Evolutionary conservation across 495 filamentous ascomycete species (phyloP), one percentile per base, ranked within the genome.

Genomic region (Aspergillus incahuasiensis): DNA sequence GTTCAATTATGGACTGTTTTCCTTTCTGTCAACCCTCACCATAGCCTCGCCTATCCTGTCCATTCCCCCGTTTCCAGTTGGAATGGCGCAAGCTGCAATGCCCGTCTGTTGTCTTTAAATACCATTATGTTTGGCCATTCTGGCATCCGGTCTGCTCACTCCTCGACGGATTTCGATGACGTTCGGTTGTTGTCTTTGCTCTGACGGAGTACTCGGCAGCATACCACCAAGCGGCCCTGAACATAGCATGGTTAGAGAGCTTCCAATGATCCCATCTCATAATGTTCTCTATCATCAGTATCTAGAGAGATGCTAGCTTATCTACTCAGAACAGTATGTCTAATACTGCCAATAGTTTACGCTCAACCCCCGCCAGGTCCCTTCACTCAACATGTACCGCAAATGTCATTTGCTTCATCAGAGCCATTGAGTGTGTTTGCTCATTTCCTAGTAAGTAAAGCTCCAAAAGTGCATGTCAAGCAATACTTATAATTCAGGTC

Each of bases 361-460:
- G 6, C 54, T 32, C 54, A 56, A 30, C 21, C 38, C 16, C 38
- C 54, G 30, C 35, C 54, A 16, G 48, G 15, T 41, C n/a, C 42
- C 21, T 46, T 58, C 19, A 54, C 57, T 21, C 50, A 58, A 9
- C 5, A 52, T 52, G 41, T 18, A 24, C 51, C 54, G n/a, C 55
- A 54, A 40, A 18, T 11, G 18, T 13, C 51, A 21, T 6, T 45
- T 2, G 25, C 53, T 18, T n/a, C 48, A 1, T 48, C 59, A 15
- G 59, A 60, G 38, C 60, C 57, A 20, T 59, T 63, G 52, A 62
- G 42, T 18, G 69, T 74, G 6, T 74, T 74, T 50, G 70, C 70
- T 12, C 70, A 74, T 46, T 74, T 72, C 35, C 62, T 74, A 28
- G 70, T 70, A 59, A 60, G 61, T 16, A 20, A 30, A 20, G 15